Base-by-base conservation (phyloP, 108 stramenopile genomes). In the Pseudonitzschia delicatissima region DNA sequence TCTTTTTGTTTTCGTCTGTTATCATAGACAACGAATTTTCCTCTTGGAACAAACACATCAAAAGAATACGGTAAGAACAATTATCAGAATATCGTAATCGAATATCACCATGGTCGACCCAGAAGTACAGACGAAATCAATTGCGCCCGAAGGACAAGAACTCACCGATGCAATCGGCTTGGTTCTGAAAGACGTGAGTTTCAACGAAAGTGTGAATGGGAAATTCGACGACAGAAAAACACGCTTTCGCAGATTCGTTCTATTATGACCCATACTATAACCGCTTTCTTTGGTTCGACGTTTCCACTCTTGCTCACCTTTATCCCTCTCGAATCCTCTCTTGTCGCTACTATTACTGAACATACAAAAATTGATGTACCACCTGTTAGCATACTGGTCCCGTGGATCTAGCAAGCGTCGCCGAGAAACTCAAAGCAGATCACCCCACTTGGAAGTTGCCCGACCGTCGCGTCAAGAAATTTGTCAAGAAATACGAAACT, bases 361-460 rank as follows among this genome's bases (percentile, higher is more conserved):
- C n/a, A n/a, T n/a, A n/a, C n/a, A n/a, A n/a, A n/a, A n/a, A n/a
- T n/a, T n/a, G n/a, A 48, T 23, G 17, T 31, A 55, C 31, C 26
- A 28, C 23, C 8, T 11, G 27, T 25, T 23, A 61, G 36, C 17
- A 61, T 26, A 5, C 20, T 15, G 66, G 49, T 4, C 8, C 34
- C 11, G 29, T 52, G 21, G 51, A 66, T 23, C 18, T 25, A 7
- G 18, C 17, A 32, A 23, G 5, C 17, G 32, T 66, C 21, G 18
- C 48, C 23, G 33, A 55, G 35, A 33, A 34, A 21, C 11, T 77
- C 29, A 21, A 45, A 18, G 20, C 53, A 0, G 62, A 69, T 4
- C 68, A 77, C 57, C 68, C 68, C 26, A 42, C 57, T 65, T 77
- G 77, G 77, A 77, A 67, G 49, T 32, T 77, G 28, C 61, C 77